Evolutionary conservation across 352 stramenopile species (phyloP).

Genomic region (Pythium myriotylum): DNA sequence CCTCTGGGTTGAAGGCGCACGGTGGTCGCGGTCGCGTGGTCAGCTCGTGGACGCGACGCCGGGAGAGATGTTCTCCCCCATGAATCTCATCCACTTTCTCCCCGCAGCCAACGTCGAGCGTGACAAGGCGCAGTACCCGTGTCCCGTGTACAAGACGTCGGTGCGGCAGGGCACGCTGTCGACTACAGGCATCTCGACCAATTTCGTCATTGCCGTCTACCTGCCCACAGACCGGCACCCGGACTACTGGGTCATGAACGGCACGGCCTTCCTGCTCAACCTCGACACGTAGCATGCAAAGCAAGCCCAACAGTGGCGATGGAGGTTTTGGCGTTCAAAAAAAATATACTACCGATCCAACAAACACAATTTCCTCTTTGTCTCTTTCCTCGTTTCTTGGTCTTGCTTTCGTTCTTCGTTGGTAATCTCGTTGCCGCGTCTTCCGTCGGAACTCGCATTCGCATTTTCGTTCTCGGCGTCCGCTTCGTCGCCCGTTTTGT

Average conservation of each 20-base stretch:
- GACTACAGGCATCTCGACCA: slow-evolving; percentile 96
- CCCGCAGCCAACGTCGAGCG: slow-evolving; percentile 80
- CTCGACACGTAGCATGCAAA: slow-evolving; percentile 59
- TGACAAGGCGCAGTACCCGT: slow-evolving; percentile 77
- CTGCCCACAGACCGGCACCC: slow-evolving; percentile 81
- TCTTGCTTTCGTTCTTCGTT: slow-evolving; percentile 10
- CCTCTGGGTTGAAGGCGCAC: slow-evolving; percentile 86
- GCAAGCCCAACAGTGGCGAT: neutral
- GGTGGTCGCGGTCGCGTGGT: slow-evolving; percentile 75
- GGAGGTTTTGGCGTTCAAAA: neutral
- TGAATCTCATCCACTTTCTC: slow-evolving; percentile 91
- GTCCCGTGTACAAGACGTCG: slow-evolving; percentile 95
- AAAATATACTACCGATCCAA: slow-evolving; percentile 26
- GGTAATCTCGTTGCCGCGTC: neutral
- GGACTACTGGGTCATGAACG: slow-evolving; percentile 93
- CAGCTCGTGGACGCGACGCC: slow-evolving; percentile 82
- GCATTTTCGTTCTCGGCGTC: slow-evolving; percentile 1
- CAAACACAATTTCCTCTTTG: slow-evolving; percentile 12
- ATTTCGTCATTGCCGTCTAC: slow-evolving; percentile 96
- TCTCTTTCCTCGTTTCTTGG: slow-evolving; percentile 1
- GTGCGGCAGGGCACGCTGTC: slow-evolving; percentile 93
- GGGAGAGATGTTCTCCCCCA: slow-evolving; percentile 92
- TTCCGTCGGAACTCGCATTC: slow-evolving; percentile 5
- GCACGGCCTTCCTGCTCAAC: slow-evolving; percentile 92
- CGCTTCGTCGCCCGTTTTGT: neutral